phyloP scores from a whole-genome alignment of 2,329 filamentous ascomycete genomes.

The Calonectria crousiana region DNA sequence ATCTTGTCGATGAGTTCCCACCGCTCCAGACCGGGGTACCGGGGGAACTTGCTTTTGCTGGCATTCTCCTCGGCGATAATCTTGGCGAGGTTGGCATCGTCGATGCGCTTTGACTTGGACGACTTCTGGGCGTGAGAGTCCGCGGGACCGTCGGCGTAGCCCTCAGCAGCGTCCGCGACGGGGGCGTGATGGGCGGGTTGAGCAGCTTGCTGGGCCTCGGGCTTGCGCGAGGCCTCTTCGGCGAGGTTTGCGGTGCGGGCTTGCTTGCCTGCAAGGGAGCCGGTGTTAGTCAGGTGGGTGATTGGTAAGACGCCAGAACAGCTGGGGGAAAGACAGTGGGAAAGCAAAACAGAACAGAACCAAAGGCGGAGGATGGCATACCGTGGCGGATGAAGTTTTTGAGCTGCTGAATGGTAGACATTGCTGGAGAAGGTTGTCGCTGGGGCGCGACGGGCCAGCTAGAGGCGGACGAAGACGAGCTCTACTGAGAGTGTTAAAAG shows the following conservation, averaged over 20 bases:
- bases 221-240: conserved; percentile 66
- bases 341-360: neutral
- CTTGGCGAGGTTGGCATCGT: conserved; percentile 81
- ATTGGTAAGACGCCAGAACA: neutral
- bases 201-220: conserved; percentile 64
- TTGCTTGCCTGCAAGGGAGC: conserved; percentile 77
- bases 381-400: conserved; percentile 98
- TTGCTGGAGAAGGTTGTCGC: conserved; percentile 49
- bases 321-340: neutral
- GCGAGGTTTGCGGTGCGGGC: conserved; percentile 73
- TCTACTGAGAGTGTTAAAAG: conserved; percentile 18
- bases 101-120: conserved; percentile 65
- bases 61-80: conserved; percentile 94
- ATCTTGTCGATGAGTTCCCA: conserved; percentile 95
- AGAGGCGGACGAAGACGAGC: conserved; percentile 14
- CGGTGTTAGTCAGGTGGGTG: conserved; percentile 19
- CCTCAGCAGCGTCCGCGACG: conserved; percentile 58
- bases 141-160: conserved; percentile 59
- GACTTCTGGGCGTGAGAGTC: conserved; percentile 73
- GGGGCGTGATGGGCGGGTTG: conserved; percentile 65
- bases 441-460: conserved; percentile 42
- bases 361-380: conserved; percentile 49
- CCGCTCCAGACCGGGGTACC: conserved; percentile 62
- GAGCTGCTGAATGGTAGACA: conserved; percentile 89
- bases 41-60: conserved; percentile 85